These are phyloP conservation scores for Desmodesmus armatus DNA, from an alignment of 139 green algal genomes.

Conservation along the genomic window DNA sequence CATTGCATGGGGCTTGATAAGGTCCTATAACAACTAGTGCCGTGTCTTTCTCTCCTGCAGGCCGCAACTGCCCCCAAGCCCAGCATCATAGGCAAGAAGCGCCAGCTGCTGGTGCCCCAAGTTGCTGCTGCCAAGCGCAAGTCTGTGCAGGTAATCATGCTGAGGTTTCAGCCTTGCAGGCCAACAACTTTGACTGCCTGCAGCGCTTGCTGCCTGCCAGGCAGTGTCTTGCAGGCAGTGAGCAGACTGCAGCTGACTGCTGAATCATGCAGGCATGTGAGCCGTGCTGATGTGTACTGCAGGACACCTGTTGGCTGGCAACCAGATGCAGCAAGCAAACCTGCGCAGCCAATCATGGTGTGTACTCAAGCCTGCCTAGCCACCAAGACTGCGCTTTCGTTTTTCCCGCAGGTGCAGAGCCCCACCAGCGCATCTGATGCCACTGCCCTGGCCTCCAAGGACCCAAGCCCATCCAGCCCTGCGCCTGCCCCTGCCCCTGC, in stretches of 20 bases:
- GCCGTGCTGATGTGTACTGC: not conserved
- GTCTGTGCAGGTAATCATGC: too few relatives aligned
- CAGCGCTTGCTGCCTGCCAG: too few relatives aligned
- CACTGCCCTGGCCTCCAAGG: not conserved
- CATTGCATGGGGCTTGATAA: too few relatives aligned
- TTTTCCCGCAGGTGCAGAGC: not conserved
- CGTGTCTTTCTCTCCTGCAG: too few relatives aligned
- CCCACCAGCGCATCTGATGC: not conserved
- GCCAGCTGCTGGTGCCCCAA: too few relatives aligned
- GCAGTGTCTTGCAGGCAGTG: too few relatives aligned
- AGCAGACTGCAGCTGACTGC: constrained; percentile 28
- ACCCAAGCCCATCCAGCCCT: not conserved
- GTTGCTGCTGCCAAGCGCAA: too few relatives aligned
- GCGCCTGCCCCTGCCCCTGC: not conserved
- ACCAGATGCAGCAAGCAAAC: not conserved
- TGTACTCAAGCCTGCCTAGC: not conserved
- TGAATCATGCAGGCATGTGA: not conserved
- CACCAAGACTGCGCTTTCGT: not conserved
- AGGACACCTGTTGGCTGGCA: not conserved
- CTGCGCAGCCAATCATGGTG: not conserved
- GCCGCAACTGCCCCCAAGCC: too few relatives aligned
- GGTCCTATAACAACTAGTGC: too few relatives aligned
- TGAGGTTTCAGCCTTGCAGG: too few relatives aligned
- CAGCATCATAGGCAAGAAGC: too few relatives aligned
- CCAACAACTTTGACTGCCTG: too few relatives aligned